Percentiles rank a stretch among this genome's conserved stretches.
Conservation (phyloP, 2,329 filamentous ascomycete genomes). For the Fusarium sp. region DNA sequence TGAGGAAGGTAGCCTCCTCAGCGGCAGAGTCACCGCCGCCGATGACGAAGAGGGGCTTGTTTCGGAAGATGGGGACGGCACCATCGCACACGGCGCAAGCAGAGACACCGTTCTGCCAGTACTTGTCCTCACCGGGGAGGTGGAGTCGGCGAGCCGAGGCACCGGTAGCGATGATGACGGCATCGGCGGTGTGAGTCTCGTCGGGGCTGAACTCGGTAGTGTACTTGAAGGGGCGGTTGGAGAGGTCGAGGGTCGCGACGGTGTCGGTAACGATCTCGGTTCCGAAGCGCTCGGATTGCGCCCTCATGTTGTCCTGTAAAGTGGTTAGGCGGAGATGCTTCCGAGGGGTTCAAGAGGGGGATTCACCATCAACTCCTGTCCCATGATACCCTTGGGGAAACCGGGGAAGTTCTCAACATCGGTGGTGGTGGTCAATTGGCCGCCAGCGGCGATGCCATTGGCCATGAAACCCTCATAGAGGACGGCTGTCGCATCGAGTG, state of each 20-base stretch:
- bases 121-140: slow-evolving; percentile 90
- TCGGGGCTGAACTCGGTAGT: slow-evolving; percentile 90
- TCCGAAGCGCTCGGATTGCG: slow-evolving; percentile 91
- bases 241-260: slow-evolving; percentile 87
- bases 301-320: slow-evolving; percentile 83
- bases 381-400: slow-evolving; percentile 90
- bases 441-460: slow-evolving; percentile 94
- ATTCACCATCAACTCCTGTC: slow-evolving; percentile 82
- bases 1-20: slow-evolving; percentile 96
- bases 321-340: slow-evolving; percentile 7
- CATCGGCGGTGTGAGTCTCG: slow-evolving; percentile 87
- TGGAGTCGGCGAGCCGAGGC: slow-evolving; percentile 88
- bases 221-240: slow-evolving; percentile 87
- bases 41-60: slow-evolving; percentile 95
- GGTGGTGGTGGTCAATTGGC: slow-evolving; percentile 97
- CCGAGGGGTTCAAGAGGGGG: background rate
- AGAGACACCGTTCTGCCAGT: slow-evolving; percentile 97
- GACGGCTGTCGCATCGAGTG: slow-evolving; percentile 67
- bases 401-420: slow-evolving; percentile 99
- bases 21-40: slow-evolving; percentile 97
- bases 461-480: slow-evolving; percentile 98
- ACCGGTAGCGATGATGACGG: slow-evolving; percentile 94
- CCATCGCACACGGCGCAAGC: slow-evolving; percentile 98
- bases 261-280: slow-evolving; percentile 95
- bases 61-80: slow-evolving; percentile 95